A percentile compares a stretch with the other conserved stretches of the same genome.
phyloP scores from a whole-genome alignment of 2,329 filamentous ascomycete genomes.

The Paecilomyces sp. region DNA sequence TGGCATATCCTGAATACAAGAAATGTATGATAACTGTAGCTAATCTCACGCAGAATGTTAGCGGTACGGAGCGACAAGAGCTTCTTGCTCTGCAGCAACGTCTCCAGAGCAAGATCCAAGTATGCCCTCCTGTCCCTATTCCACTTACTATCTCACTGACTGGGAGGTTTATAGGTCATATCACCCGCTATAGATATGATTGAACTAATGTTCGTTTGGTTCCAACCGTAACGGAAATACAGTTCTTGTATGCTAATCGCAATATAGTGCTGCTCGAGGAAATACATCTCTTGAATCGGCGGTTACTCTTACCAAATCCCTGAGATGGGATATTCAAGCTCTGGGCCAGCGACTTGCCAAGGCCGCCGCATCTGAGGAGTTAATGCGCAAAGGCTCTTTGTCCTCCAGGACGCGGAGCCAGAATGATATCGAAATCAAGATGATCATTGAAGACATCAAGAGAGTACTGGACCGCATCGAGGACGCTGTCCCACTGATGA shows the following conservation, averaged over 20 bases:
- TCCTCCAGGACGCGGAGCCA: constrained; percentile 43
- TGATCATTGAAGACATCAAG: constrained; percentile 69
- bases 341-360: constrained; percentile 68
- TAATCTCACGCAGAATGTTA: constrained; percentile 48
- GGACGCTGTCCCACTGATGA: constrained; percentile 83
- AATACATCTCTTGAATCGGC: constrained; percentile 80
- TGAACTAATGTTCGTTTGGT: constrained; percentile 63
- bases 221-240: neutral
- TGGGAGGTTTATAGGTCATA: constrained; percentile 54
- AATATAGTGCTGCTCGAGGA: constrained; percentile 56
- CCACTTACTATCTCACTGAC: constrained; percentile 2
- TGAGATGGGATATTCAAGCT: constrained; percentile 75
- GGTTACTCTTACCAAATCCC: constrained; percentile 69
- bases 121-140: constrained; percentile 28
- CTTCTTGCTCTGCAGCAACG: constrained; percentile 64
- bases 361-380: constrained; percentile 56
- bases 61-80: constrained; percentile 65
- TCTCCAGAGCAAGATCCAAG: constrained; percentile 79
- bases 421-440: constrained; percentile 58
- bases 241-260: neutral
- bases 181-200: constrained; percentile 89
- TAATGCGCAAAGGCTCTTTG: constrained; percentile 22
- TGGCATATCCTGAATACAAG: constrained; percentile 3
- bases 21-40: neutral
- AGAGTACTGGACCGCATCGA: constrained; percentile 72